These are phyloP conservation scores for Triticum dicoccoides DNA, from an alignment of 176 grass and related monocot species.

Conservation along the genomic window DNA sequence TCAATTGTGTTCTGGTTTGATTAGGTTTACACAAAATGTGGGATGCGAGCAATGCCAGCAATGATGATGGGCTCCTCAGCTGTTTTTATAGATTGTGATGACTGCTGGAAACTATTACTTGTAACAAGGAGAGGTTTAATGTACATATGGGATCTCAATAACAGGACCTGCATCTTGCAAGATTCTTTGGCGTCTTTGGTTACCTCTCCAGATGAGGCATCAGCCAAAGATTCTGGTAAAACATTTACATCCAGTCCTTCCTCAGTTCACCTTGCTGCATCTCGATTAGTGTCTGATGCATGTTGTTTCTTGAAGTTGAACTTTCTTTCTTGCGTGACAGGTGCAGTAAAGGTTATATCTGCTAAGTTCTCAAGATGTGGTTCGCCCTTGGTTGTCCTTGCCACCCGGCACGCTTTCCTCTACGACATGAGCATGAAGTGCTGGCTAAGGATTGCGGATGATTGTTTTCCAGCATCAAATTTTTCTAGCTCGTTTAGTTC, in stretches of 20 bases:
- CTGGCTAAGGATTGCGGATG: slow-evolving; percentile 92
- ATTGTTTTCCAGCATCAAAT: slow-evolving; percentile 88
- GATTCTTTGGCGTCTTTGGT: slow-evolving; percentile 80
- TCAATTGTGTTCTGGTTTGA: slow-evolving; percentile 12
- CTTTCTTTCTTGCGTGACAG: slow-evolving; percentile 44
- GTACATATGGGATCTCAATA: slow-evolving; percentile 89
- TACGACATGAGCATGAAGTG: slow-evolving; percentile 85
- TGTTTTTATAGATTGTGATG: slow-evolving; percentile 85
- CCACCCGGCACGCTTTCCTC: slow-evolving; percentile 75
- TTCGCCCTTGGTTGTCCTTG: slow-evolving; percentile 81
- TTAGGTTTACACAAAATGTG: slow-evolving; percentile 92
- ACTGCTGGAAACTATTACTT: slow-evolving; percentile 80
- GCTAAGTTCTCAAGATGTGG: slow-evolving; percentile 90
- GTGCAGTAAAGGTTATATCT: slow-evolving; percentile 84
- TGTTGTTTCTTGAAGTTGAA: slow-evolving; percentile 4
- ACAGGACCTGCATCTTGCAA: slow-evolving; percentile 70
- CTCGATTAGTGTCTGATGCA: slow-evolving; percentile 7
- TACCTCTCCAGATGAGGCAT: slow-evolving; percentile 46
- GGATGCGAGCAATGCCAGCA: slow-evolving; percentile 76
- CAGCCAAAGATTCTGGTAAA: slow-evolving; percentile 79
- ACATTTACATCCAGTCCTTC: slow-evolving; percentile 1
- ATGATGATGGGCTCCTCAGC: slow-evolving; percentile 92
- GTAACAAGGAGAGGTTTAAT: slow-evolving; percentile 82
- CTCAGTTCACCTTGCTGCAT: slow-evolving; percentile 3
- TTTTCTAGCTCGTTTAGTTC: slow-evolving; percentile 73